Base-by-base conservation (phyloP, 805 yeast species). In the Jamesozyma lodderae region DNA sequence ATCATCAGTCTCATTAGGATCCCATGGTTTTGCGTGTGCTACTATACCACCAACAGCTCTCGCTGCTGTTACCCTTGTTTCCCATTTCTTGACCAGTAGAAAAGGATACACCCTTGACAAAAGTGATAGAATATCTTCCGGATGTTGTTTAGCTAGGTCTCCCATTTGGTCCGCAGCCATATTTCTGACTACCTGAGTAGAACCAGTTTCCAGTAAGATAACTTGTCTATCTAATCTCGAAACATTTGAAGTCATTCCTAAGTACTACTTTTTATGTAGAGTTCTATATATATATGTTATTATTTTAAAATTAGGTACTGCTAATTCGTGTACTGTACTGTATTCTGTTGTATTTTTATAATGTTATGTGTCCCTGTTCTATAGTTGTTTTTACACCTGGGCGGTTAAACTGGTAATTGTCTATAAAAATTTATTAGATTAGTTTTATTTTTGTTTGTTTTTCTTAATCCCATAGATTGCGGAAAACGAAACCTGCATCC, bases 81-180 rank as follows among this genome's bases (percentile, higher is more conserved):
- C 99, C 99, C 99, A 92, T 62, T 80, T 86, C 41, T 69, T 72
- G 19, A 86, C 77, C 52, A 77, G 73, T 41, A 92, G 68, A 57
- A 78, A 92, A 0, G 99, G 97, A 51, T 87, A 85, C 1, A 92
- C 95, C 42, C 97, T 70, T 13, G 95, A 85, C 24, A 92, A 64
- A 30, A 92, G 64, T 41, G 81, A 81, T 37, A 86, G 69, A 16
- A 84, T 75, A 52, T 92, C 97, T 53, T 90, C 97, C 0, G 97
- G 96, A 53, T 92, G 97, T 31, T 82, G 81, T 58, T 82, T 82
- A 20, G 96, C 96, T 27, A 94, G 70, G 48, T 90, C 97, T 4
- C 95, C 85, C 47, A 92, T 69, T 63, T 92, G 99, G 53, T 90
- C 96, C 2, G 97, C 97, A 1, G 98, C 99, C 8, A 96, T 85